These are phyloP conservation scores for Diaporthe amygdali DNA, from an alignment of 2,329 filamentous ascomycete genomes.

Conservation along the genomic window DNA sequence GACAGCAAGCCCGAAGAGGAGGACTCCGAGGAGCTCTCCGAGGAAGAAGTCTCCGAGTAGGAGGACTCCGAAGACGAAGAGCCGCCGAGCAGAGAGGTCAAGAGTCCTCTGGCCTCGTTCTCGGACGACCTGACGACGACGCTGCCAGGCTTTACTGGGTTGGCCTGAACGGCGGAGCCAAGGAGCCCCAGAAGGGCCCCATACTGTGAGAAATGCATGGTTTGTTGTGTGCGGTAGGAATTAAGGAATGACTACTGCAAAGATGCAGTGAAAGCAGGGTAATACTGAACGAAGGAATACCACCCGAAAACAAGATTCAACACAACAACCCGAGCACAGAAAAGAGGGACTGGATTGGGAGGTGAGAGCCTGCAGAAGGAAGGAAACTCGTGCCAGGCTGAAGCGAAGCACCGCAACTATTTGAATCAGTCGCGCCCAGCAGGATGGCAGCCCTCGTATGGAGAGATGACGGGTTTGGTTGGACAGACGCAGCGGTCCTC, in stretches of 20 bases:
- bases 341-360: constrained; percentile 24
- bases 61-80: not conserved
- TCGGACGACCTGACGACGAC: constrained; percentile 20
- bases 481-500: not conserved
- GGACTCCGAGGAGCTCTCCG: not conserved
- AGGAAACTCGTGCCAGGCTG: not conserved
- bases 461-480: not conserved
- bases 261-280: constrained; percentile 16
- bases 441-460: not conserved
- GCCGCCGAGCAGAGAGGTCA: constrained; percentile 1
- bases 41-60: constrained; percentile 1
- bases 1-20: not conserved
- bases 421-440: constrained; percentile 4
- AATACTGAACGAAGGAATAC: constrained; percentile 17
- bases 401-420: not conserved
- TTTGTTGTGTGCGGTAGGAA: not conserved
- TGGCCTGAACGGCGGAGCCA: constrained; percentile 21
- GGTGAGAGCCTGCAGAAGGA: constrained; percentile 20
- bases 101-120: constrained; percentile 12
- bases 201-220: constrained; percentile 23
- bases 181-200: constrained; percentile 25
- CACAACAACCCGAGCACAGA: constrained; percentile 22
- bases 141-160: constrained; percentile 14
- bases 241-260: constrained; percentile 23
- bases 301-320: constrained; percentile 18